phyloP scores from a whole-genome alignment of 345 rosid genomes.

The sweet orange (Citrus sinensis) region DVS_A1.0 CM039163.1:44716001-44716500 shows the following conservation, averaged over 20 bases:
- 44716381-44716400: background rate
- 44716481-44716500: background rate
- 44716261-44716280: background rate
- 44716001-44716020: no score
- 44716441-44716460: no score
- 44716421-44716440: no score
- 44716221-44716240: background rate
- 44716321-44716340: no score
- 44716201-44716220: background rate
- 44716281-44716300: background rate
- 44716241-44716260: background rate
- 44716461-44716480: background rate
- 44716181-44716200: background rate
- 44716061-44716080: background rate
- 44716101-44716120: background rate
- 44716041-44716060: no score
- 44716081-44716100: background rate
- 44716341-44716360: background rate
- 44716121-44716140: no score
- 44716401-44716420: no score
- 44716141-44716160: background rate
- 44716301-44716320: no score
- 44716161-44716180: background rate
- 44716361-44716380: background rate
- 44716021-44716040: no score